Base-by-base conservation (phyloP, 192 early-diverging fungal genomes). In the Gigaspora rosea region DNA sequence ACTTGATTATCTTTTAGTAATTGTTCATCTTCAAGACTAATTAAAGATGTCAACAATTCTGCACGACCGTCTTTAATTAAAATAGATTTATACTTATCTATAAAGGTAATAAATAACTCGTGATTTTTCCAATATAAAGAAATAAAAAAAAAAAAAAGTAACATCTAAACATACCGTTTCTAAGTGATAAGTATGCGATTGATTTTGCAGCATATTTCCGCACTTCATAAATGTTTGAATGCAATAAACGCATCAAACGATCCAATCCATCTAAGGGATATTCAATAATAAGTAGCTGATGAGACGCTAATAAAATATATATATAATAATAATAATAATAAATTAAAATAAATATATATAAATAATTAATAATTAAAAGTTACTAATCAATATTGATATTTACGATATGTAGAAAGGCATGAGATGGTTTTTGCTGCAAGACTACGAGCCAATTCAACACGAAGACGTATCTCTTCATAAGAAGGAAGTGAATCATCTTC, bases 201-300 rank as follows among this genome's bases (percentile, higher is more conserved):
- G 88, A 81, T 59, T 89, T 89, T 57, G 86, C 85, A 11, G 80
- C 85, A 67, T 89, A 89, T 75, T 86, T 89, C 51, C 80, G 66
- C 5, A 87, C 86, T 74, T 85, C 80, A 12, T 50, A 16, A 54
- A 86, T 85, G n/a, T 48, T 80, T 0, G 86, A 83, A 20, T 78
- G 70, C 35, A 89, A 64, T 12, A 86, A 52, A 68, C 79, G 63
- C n/a, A 82, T 71, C 48, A 89, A 47, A 8, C 76, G 80, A 54
- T 82, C 75, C 32, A 84, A 81, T 41, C 57, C 57, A 11, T 80
- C 74, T 51, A 84, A 73, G 2, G 79, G 76, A 22, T 79, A 77
- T 51, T 89, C 83, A 56, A 89, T 85, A 48, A 89, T 86, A 79
- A 78, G 78, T 11, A 83, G 78, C 61, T 89, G 88, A 67, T 85